Conservation (phyloP, 257 asterid genomes). For the Salvia hispanica region DNA sequence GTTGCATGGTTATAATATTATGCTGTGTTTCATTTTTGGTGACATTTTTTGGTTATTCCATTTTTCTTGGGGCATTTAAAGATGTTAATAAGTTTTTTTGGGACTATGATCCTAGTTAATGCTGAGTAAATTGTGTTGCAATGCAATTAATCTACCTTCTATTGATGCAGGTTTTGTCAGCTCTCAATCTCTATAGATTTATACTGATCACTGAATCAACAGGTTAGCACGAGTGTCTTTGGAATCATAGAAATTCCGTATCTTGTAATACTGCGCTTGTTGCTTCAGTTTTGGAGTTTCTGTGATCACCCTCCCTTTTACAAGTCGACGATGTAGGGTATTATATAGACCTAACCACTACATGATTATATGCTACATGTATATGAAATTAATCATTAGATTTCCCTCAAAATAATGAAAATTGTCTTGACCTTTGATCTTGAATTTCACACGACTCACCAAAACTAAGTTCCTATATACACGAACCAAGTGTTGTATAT, state of each 20-base stretch:
- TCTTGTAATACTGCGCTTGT: not conserved
- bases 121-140: conserved; percentile 16
- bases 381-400: too few relatives aligned
- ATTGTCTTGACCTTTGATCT: too few relatives aligned
- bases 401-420: too few relatives aligned
- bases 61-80: too few relatives aligned
- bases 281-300: conserved; percentile 7
- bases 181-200: conserved; percentile 84
- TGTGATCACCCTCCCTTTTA: too few relatives aligned
- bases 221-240: conserved; percentile 41
- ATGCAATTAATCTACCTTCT: not conserved
- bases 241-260: not conserved
- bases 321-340: too few relatives aligned
- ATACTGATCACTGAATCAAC: conserved; percentile 72
- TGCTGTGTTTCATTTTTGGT: not conserved
- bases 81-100: too few relatives aligned
- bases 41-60: not conserved
- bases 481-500: not conserved
- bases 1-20: not conserved
- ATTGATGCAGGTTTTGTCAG: conserved; percentile 72
- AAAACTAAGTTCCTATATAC: too few relatives aligned
- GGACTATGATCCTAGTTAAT: conserved; percentile 15
- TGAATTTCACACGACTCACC: too few relatives aligned
- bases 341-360: too few relatives aligned
- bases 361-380: too few relatives aligned